phyloP scores from a whole-genome alignment of 2,329 filamentous ascomycete species.

The Trichoderma polysporum region DNA sequence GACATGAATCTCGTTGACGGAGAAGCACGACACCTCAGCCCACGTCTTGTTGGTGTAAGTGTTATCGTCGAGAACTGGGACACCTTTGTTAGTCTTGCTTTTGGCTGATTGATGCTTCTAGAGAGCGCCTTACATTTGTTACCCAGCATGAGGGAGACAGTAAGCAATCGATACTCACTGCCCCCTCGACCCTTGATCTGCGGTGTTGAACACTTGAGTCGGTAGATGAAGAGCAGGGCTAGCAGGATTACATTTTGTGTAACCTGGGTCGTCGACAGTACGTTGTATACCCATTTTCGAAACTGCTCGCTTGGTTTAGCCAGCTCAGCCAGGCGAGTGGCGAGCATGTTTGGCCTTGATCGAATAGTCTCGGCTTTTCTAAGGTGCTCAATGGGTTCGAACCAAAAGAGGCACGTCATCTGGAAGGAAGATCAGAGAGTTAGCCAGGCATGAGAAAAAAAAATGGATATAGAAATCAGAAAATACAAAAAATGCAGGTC shows the following conservation, averaged over 20 bases:
- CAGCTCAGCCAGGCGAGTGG: conserved; percentile 63
- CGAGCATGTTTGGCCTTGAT: conserved; percentile 38
- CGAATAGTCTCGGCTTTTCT: conserved; percentile 67
- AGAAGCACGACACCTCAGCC: conserved; percentile 95
- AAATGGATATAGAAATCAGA: background rate
- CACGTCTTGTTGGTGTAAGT: conserved; percentile 99
- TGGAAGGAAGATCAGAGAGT: conserved; percentile 38
- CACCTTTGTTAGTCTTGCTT: conserved; percentile 25
- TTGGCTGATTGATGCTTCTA: background rate
- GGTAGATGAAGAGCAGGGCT: conserved; percentile 88
- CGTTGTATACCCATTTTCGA: conserved; percentile 88
- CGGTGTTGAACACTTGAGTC: conserved; percentile 86
- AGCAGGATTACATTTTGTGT: conserved; percentile 92
- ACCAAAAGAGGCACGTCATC: conserved; percentile 98
- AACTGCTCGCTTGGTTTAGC: conserved; percentile 79
- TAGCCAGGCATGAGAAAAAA: background rate
- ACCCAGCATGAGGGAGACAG: conserved; percentile 93
- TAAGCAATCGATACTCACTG: conserved; percentile 89
- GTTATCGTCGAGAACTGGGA: conserved; percentile 85
- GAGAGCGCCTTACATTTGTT: conserved; percentile 73
- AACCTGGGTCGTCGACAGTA: conserved; percentile 91
- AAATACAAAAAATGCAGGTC: too few relatives aligned
- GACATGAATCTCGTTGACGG: conserved; percentile 91
- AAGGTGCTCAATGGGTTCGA: conserved; percentile 81
- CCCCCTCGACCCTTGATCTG: conserved; percentile 86